Conservation (phyloP, 805 yeast species). For the Cyberlindnera lachancei region DNA sequence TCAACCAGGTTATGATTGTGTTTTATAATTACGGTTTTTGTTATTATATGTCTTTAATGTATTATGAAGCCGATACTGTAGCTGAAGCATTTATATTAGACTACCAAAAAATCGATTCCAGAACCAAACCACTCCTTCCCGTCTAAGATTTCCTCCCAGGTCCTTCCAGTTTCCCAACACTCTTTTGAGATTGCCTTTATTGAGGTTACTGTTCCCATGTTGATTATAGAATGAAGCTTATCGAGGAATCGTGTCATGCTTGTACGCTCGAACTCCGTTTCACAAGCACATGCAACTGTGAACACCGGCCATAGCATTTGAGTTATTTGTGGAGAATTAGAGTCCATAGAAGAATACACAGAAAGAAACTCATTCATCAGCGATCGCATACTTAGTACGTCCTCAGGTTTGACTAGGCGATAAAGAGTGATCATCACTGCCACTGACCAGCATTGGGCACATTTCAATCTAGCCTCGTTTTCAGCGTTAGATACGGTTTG, state of each 20-base stretch:
- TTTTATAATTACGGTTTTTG: no score
- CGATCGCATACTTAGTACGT: constrained; percentile 24
- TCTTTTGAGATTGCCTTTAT: constrained; percentile 34
- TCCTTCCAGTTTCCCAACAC: constrained; percentile 38
- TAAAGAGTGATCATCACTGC: constrained; percentile 28
- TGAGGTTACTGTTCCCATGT: constrained; percentile 46
- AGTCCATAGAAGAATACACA: constrained; percentile 38
- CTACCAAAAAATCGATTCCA: constrained; percentile 41
- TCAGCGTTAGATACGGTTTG: constrained; percentile 24
- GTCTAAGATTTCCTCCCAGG: constrained; percentile 35
- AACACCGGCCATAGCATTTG: constrained; percentile 62
- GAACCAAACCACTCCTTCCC: constrained; percentile 40
- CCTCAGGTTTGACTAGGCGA: constrained; percentile 26
- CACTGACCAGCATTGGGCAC: constrained; percentile 53
- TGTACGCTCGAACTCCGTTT: constrained; percentile 25
- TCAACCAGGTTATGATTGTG: constrained; percentile 2
- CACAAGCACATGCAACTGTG: constrained; percentile 40
- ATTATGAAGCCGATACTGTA: constrained; percentile 2
- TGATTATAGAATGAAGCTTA: constrained; percentile 37
- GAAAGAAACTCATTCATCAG: constrained; percentile 39
- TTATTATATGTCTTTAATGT: constrained; percentile 1
- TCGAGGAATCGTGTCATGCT: constrained; percentile 30
- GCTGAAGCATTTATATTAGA: constrained; percentile 3
- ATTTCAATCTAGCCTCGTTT: constrained; percentile 36
- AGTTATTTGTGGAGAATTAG: constrained; percentile 40